These are phyloP conservation scores for Fomitopsis betulina DNA, from an alignment of 1,284 basidiomycete species.

Conservation along the genomic window DNA sequence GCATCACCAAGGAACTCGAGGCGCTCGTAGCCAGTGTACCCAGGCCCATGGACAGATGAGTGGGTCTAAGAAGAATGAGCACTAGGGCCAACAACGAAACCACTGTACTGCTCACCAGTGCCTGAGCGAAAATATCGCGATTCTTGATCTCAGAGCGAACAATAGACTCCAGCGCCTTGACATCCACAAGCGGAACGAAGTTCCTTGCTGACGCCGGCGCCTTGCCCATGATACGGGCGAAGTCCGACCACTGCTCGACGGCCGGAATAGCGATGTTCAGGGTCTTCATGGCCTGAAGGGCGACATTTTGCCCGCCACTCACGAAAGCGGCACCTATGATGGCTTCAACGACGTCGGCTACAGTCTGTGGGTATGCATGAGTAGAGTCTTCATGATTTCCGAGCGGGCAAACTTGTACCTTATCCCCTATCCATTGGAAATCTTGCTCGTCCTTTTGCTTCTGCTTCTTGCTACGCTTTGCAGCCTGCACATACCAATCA, in stretches of 20 bases:
- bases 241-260: slow-evolving; percentile 67
- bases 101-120: slow-evolving; percentile 48
- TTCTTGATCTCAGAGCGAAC: slow-evolving; percentile 57
- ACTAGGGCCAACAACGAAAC: not conserved
- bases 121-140: slow-evolving; percentile 62
- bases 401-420: slow-evolving; percentile 44
- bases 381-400: slow-evolving; percentile 3
- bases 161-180: slow-evolving; percentile 55
- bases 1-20: slow-evolving; percentile 83
- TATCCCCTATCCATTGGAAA: slow-evolving; percentile 68
- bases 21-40: slow-evolving; percentile 60
- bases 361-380: slow-evolving; percentile 39
- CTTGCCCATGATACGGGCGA: slow-evolving; percentile 44
- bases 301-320: slow-evolving; percentile 60
- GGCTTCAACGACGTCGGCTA: slow-evolving; percentile 79
- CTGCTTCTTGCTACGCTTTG: slow-evolving; percentile 35
- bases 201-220: slow-evolving; percentile 30
- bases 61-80: slow-evolving; percentile 46
- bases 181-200: slow-evolving; percentile 31
- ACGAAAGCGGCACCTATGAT: slow-evolving; percentile 78
- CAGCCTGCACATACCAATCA: not conserved
- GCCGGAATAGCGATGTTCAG: slow-evolving; percentile 57
- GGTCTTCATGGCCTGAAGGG: slow-evolving; percentile 56
- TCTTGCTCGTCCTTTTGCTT: slow-evolving; percentile 41
- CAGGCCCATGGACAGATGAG: slow-evolving; percentile 47